Evolutionary conservation across 2,329 filamentous ascomycete genomes (phyloP).

Genomic region (Claviceps sp.): DNA sequence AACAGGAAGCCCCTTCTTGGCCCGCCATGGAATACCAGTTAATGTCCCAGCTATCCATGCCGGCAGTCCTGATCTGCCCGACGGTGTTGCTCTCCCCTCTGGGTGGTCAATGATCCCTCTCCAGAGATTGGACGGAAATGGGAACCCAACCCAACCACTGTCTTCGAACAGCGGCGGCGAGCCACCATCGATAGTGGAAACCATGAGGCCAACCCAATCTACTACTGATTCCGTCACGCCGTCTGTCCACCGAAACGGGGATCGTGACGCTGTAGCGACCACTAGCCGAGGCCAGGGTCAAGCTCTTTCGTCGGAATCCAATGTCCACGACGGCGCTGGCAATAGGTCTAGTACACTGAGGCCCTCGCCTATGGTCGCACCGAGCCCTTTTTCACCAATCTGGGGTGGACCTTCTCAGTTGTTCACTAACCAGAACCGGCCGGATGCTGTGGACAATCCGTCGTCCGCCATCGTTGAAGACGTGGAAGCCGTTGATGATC

Average conservation of each 20-base stretch:
- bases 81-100: conserved; percentile 48
- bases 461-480: conserved; percentile 3
- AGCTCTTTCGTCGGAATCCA: not conserved
- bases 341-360: conserved; percentile 6
- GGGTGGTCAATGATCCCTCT: conserved; percentile 54
- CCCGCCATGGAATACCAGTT: conserved; percentile 32
- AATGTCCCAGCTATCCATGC: conserved; percentile 40
- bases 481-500: not conserved
- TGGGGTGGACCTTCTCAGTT: conserved; percentile 39
- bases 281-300: not conserved
- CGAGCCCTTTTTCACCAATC: conserved; percentile 33
- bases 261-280: not conserved
- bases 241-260: not conserved
- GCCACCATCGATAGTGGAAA: conserved; percentile 8
- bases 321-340: not conserved
- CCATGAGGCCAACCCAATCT: conserved; percentile 5
- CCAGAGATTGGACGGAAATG: conserved; percentile 34
- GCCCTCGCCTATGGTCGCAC: conserved; percentile 27
- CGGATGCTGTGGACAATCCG: conserved; percentile 12
- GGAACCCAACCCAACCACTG: conserved; percentile 10
- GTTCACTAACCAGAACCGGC: conserved; percentile 22
- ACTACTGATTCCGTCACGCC: not conserved
- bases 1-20: conserved; percentile 27
- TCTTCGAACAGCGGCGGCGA: conserved; percentile 5
- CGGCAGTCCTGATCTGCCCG: conserved; percentile 47